Conservation (phyloP, 306 rosid species). For the Sesbania bispinosa region DNA sequence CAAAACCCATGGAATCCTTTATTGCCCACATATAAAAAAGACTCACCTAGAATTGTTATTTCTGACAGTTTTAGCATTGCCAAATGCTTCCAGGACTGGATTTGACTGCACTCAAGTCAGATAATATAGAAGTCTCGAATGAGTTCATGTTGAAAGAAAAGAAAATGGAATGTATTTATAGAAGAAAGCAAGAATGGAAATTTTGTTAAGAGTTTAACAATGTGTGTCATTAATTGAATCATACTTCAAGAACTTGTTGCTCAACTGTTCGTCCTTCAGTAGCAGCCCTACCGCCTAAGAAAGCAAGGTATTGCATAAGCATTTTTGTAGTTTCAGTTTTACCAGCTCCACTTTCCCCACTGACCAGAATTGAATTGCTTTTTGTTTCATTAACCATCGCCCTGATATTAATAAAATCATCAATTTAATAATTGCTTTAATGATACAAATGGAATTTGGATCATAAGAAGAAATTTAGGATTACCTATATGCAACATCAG, state of each 20-base stretch:
- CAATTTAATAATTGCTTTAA: conserved; percentile 24
- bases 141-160: conserved; percentile 7
- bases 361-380: conserved; percentile 96
- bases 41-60: conserved; percentile 96
- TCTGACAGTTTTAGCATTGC: conserved; percentile 97
- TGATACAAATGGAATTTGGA: conserved; percentile 17
- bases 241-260: conserved; percentile 99
- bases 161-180: background rate
- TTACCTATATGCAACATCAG: conserved; percentile 96
- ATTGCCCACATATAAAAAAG: conserved; percentile 27
- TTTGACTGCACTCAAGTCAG: conserved; percentile 73
- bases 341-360: conserved; percentile 99
- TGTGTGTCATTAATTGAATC: conserved; percentile 24
- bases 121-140: conserved; percentile 25
- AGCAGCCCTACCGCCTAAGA: conserved; percentile 87
- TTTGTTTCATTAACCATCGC: conserved; percentile 88
- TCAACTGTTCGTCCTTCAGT: conserved; percentile 98
- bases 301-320: conserved; percentile 97
- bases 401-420: conserved; percentile 45
- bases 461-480: conserved; percentile 11
- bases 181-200: conserved; percentile 4
- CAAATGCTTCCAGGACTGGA: conserved; percentile 99
- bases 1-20: conserved; percentile 12
- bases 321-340: conserved; percentile 98
- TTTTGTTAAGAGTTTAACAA: conserved; percentile 13